Conservation (phyloP, 1,139 yeast genomes). For the Spathaspora jeffriesii region DNA sequence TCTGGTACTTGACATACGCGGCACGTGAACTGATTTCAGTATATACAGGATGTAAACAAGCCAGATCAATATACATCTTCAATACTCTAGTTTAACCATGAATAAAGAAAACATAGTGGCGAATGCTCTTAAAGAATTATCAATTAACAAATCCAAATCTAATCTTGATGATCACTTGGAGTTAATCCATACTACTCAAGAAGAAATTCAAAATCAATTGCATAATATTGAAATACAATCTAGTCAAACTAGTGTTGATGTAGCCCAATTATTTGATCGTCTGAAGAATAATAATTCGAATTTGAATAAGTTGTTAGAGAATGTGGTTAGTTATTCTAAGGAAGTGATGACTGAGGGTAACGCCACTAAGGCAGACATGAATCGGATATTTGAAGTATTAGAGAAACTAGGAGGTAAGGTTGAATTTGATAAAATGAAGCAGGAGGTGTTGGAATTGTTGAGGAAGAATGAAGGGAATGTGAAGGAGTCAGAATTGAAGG, state of each 20-base stretch:
- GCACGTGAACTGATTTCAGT: no score
- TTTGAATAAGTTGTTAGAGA: slow-evolving; percentile 34
- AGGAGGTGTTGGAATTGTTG: neutral
- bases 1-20: no score
- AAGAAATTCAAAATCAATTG: slow-evolving; percentile 30
- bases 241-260: slow-evolving; percentile 35
- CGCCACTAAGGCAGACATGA: slow-evolving; percentile 35
- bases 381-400: slow-evolving; percentile 20
- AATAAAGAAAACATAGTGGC: neutral
- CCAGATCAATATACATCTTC: neutral
- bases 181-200: slow-evolving; percentile 26
- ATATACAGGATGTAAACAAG: neutral
- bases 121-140: slow-evolving; percentile 24
- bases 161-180: slow-evolving; percentile 33
- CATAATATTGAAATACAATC: slow-evolving; percentile 32
- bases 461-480: neutral
- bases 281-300: slow-evolving; percentile 44
- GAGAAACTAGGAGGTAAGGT: slow-evolving; percentile 1
- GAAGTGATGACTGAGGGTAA: slow-evolving; percentile 39
- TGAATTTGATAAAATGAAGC: neutral
- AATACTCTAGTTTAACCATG: neutral
- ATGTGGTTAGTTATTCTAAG: slow-evolving; percentile 32
- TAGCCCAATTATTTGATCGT: slow-evolving; percentile 38
- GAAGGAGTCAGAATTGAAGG: neutral
- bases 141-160: slow-evolving; percentile 23